Evolutionary conservation across 2,329 filamentous ascomycete species (phyloP), one percentile per base, ranked within the genome.

Genomic region (Arachnopeziza araneosa): DNA sequence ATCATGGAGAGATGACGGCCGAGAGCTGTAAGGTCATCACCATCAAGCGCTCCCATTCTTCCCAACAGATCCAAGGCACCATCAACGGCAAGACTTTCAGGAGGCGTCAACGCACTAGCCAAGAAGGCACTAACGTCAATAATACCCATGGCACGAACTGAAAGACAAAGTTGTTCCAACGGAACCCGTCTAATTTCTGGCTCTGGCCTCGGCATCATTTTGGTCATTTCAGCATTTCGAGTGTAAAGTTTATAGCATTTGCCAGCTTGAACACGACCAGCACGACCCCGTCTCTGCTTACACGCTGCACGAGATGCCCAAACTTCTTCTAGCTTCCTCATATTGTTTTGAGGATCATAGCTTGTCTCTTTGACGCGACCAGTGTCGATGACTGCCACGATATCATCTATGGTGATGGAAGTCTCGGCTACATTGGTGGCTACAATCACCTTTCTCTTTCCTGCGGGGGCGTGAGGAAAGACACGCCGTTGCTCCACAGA

Each of bases 361-460:
- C 90, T 93, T 0, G 93, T 99, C 75, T 99, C 93, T 72, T 99
- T 99, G 61, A 99, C 95, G 57, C 91, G 87, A 26, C 95, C 95
- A 12, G 89, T 95, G 73, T 99, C 95, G 64, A 99, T 93, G 52
- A 99, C 95, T 1, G 91, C 93, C 1, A 98, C 90, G 57, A 99
- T 90, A 71, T 99, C 95, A 71, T 97, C 93, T 62, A 99, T 99
- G 0, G 95, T 99, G 72, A 99, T 98, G 1, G 95, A 98, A 0
- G 95, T 99, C 74, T 99, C 95, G 1, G 95, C 95, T 1, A 99
- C 93, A 69, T 99, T 99, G 52, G 95, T 99, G 0, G 95, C 91
- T 7, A 93, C 90, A 36, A 99, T 90, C 14, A 99, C 85, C 75
- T 99, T 99, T 44, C 95, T 83, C 75, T 91, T 93, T 0, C 92